Base-by-base conservation (phyloP, 192 early-diverging fungal species). In the Coemansia sp. region DNA sequence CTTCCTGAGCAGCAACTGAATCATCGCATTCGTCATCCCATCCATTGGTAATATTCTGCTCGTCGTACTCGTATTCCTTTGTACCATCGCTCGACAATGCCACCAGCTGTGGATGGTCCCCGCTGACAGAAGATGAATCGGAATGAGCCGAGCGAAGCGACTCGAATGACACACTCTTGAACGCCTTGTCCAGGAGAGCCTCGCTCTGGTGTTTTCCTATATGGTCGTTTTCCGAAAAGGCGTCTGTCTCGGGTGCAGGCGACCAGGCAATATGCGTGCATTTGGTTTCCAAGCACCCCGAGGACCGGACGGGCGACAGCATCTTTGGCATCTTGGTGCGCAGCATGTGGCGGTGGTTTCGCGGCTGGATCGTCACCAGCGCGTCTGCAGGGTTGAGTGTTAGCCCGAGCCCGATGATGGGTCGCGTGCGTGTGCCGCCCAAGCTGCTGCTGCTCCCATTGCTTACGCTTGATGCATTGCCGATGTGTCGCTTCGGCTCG, bases 341-440 rank as follows among this genome's bases (percentile, higher is more conserved):
- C 7, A 51, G 7, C 3, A 31, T 31, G 12, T 31, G 30, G 55
- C 52, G 52, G 15, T 9, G 43, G 25, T 67, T 34, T 2, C 67
- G 62, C 15, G 68, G 63, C 64, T 73, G 71, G n/a, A 79, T 42
- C 13, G 56, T 33, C 7, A 80, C 77, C 23, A 80, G 60, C 1
- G 68, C 56, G 31, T 80, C 77, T 18, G 72, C 68, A 0, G 77
- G 77, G 25, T 80, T 80, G 59, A 80, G 59, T 18, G 77, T 80
- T 7, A 80, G 37, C 1, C 77, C 77, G 0, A 80, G 63, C 0
- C 77, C 77, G 39, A 80, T 80, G 16, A 80, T 80, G 5, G 72
- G 68, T 16, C 71, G 18, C 2, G 68, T 57, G 3, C 77, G 61
- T 15, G 63, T 31, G 23, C 58, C 58, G 7, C 37, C 20, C 21